Evolutionary conservation across 257 asterid genomes (phyloP).

Genomic region (Nicotiana attenuata): DNA sequence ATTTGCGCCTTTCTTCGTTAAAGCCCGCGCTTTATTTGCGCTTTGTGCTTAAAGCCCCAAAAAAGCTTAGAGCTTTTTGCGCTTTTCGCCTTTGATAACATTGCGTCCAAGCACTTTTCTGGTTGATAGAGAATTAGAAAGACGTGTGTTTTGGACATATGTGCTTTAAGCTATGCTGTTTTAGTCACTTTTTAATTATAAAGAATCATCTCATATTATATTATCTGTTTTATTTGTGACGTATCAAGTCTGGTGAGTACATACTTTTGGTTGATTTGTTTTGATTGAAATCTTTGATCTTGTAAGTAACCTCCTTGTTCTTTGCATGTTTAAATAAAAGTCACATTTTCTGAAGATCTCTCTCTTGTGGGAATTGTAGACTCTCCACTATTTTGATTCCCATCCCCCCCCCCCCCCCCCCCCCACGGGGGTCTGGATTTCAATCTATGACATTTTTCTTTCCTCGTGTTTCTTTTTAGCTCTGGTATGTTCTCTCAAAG

Average conservation of each 20-base stretch:
- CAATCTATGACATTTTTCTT: not conserved
- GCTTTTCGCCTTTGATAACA: not conserved
- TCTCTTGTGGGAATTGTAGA: not conserved
- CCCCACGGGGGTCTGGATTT: not conserved
- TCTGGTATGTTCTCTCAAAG: conserved; percentile 75
- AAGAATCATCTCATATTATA: not conserved
- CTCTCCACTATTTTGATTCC: not conserved
- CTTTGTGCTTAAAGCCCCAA: not conserved
- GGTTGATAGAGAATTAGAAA: not conserved
- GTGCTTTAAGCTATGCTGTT: not conserved
- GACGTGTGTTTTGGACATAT: not conserved
- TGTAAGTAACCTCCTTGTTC: not conserved
- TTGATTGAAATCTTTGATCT: not conserved
- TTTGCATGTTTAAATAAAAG: not conserved
- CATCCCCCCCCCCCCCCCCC: not conserved
- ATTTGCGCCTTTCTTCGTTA: not conserved
- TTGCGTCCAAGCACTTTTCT: not conserved
- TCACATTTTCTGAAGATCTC: not conserved
- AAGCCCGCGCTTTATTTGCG: not conserved
- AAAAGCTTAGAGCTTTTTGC: not conserved
- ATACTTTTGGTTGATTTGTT: not conserved
- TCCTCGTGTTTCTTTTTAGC: conserved; percentile 26
- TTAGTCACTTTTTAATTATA: not conserved
- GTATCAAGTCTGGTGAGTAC: not conserved
- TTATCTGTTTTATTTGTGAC: not conserved